phyloP scores from a whole-genome alignment of 345 rosid species.

The Citrus unshiu region DNA sequence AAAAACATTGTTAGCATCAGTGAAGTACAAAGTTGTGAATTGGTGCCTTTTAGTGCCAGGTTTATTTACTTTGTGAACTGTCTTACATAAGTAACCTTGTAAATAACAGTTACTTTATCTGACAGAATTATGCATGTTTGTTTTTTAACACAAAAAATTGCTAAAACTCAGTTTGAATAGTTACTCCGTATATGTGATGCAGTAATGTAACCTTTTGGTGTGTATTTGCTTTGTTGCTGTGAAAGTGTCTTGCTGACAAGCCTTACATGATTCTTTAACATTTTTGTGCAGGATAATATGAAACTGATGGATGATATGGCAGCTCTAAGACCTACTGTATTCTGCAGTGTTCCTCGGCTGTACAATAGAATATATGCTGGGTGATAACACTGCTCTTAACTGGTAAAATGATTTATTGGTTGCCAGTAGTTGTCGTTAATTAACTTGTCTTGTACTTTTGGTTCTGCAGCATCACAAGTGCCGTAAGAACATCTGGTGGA shows the following conservation, averaged over 20 bases:
- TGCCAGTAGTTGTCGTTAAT: slow-evolving; percentile 6
- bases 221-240: neutral
- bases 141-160: neutral
- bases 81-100: slow-evolving; percentile 5
- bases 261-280: slow-evolving; percentile 11
- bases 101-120: neutral
- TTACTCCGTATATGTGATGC: neutral
- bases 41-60: neutral
- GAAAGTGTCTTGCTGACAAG: neutral
- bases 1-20: neutral
- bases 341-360: slow-evolving; percentile 94
- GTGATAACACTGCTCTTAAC: slow-evolving; percentile 36
- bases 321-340: slow-evolving; percentile 84
- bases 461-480: slow-evolving; percentile 65
- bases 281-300: slow-evolving; percentile 71
- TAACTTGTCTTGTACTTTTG: slow-evolving; percentile 16
- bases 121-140: neutral
- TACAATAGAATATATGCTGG: slow-evolving; percentile 90
- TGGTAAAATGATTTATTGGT: slow-evolving; percentile 16
- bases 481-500: slow-evolving; percentile 81
- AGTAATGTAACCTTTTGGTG: neutral
- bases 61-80: slow-evolving; percentile 2
- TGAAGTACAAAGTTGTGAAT: neutral
- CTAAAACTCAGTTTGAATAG: neutral
- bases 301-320: slow-evolving; percentile 90